These are phyloP conservation scores for Bondarzewia mesenterica DNA, from an alignment of 1,284 basidiomycete genomes.

Conservation along the genomic window DNA sequence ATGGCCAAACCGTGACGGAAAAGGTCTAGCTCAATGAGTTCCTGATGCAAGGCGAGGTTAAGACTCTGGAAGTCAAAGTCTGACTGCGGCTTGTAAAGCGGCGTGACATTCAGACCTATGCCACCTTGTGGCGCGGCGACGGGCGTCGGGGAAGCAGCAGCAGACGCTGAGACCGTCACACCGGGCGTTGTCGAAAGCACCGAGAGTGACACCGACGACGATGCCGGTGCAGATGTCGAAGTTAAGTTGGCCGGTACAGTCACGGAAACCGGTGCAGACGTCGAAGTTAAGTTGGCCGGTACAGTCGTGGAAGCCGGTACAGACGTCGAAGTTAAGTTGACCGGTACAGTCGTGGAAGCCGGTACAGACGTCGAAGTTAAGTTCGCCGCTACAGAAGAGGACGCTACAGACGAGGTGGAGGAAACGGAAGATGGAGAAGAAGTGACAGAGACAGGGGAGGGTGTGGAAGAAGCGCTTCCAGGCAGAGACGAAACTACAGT, in stretches of 20 bases:
- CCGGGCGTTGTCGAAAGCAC: background rate
- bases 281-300: too few species aligned
- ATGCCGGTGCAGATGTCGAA: too few species aligned
- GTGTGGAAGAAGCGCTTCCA: background rate
- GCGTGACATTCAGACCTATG: slow-evolving; percentile 33
- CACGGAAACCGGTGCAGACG: too few species aligned
- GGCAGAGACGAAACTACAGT: background rate
- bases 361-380: too few species aligned
- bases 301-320: too few species aligned
- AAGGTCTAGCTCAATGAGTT: slow-evolving; percentile 54
- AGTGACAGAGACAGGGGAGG: background rate
- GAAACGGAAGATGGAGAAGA: slow-evolving; percentile 2
- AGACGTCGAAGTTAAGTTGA: too few species aligned
- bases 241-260: too few species aligned
- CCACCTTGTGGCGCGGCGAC: slow-evolving; percentile 21
- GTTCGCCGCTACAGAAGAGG: too few species aligned
- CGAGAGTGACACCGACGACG: too few species aligned
- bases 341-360: too few species aligned
- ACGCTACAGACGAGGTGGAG: background rate
- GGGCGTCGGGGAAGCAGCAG: slow-evolving; percentile 20
- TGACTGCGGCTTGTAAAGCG: slow-evolving; percentile 38
- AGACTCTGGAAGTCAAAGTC: slow-evolving; percentile 61
- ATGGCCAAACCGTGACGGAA: slow-evolving; percentile 51
- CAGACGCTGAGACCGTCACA: slow-evolving; percentile 7
- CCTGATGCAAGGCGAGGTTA: slow-evolving; percentile 54